Percentiles rank a stretch among this genome's conserved stretches.
Conservation (phyloP, 1,139 yeast genomes). For the Lodderomyces pseudojiufengensis region DNA sequence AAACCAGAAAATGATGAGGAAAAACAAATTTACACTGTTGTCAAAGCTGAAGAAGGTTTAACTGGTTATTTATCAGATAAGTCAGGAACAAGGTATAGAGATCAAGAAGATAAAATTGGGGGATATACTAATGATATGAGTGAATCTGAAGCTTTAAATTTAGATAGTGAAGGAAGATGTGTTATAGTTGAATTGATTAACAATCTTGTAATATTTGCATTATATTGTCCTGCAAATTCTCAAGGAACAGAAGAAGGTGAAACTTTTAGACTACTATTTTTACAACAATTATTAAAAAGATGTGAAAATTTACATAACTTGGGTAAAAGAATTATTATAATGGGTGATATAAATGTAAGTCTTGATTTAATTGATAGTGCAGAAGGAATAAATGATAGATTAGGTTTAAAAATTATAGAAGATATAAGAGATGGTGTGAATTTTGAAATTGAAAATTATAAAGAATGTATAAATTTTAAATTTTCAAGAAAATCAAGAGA, state of each 20-base stretch:
- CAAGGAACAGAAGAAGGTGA: slow-evolving; percentile 68
- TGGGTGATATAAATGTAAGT: slow-evolving; percentile 88
- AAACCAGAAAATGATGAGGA: slow-evolving; percentile 29
- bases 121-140: slow-evolving; percentile 61
- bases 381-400: slow-evolving; percentile 51
- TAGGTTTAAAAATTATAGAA: slow-evolving; percentile 22
- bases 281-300: slow-evolving; percentile 56
- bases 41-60: slow-evolving; percentile 85
- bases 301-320: slow-evolving; percentile 45
- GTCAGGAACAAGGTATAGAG: slow-evolving; percentile 18
- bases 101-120: slow-evolving; percentile 48
- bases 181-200: slow-evolving; percentile 68
- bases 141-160: slow-evolving; percentile 34
- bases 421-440: slow-evolving; percentile 21
- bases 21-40: slow-evolving; percentile 42
- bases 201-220: slow-evolving; percentile 62
- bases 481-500: slow-evolving; percentile 39
- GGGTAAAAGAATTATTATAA: slow-evolving; percentile 64
- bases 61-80: slow-evolving; percentile 57
- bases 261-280: slow-evolving; percentile 53
- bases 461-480: slow-evolving; percentile 40
- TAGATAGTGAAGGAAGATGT: slow-evolving; percentile 86
- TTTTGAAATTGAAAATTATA: slow-evolving; percentile 42
- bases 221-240: slow-evolving; percentile 94
- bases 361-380: slow-evolving; percentile 82